Evolutionary conservation across 2,329 filamentous ascomycete genomes (phyloP).

Genomic region (Nigrograna mackinnonii): DNA sequence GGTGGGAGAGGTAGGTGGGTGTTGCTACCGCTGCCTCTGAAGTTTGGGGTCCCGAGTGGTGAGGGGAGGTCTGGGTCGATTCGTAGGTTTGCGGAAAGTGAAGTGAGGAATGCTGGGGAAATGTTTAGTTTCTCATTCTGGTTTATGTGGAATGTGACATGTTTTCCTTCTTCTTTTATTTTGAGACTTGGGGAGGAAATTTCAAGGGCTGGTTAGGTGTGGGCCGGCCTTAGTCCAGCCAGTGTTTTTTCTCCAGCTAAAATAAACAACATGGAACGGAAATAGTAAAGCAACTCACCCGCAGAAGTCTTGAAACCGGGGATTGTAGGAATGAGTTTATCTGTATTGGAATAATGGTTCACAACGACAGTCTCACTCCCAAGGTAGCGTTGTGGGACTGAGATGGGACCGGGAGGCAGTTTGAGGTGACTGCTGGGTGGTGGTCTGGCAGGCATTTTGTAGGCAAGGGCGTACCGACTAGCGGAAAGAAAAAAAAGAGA

Average conservation of each 20-base stretch:
- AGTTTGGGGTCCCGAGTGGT: slow-evolving; percentile 67
- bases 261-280: slow-evolving; percentile 12
- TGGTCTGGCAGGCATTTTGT: too few relatives aligned
- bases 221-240: too few relatives aligned
- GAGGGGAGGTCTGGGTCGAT: slow-evolving; percentile 63
- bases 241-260: too few relatives aligned
- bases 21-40: slow-evolving; percentile 37
- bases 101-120: slow-evolving; percentile 75
- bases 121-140: slow-evolving; percentile 3
- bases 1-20: slow-evolving; percentile 60
- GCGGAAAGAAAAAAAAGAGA: too few relatives aligned
- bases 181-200: too few relatives aligned
- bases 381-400: slow-evolving; percentile 31
- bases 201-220: too few relatives aligned
- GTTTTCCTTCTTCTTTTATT: too few relatives aligned
- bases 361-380: slow-evolving; percentile 30
- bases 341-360: slow-evolving; percentile 36
- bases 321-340: slow-evolving; percentile 41
- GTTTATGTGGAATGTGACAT: too few relatives aligned
- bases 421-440: background rate
- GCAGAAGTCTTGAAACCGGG: slow-evolving; percentile 43
- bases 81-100: slow-evolving; percentile 78
- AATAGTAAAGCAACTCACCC: slow-evolving; percentile 30
- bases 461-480: too few relatives aligned
- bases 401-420: slow-evolving; percentile 7